Base-by-base conservation (phyloP, 495 filamentous ascomycete genomes). In the Hapsidospora chrysogenum region DNA sequence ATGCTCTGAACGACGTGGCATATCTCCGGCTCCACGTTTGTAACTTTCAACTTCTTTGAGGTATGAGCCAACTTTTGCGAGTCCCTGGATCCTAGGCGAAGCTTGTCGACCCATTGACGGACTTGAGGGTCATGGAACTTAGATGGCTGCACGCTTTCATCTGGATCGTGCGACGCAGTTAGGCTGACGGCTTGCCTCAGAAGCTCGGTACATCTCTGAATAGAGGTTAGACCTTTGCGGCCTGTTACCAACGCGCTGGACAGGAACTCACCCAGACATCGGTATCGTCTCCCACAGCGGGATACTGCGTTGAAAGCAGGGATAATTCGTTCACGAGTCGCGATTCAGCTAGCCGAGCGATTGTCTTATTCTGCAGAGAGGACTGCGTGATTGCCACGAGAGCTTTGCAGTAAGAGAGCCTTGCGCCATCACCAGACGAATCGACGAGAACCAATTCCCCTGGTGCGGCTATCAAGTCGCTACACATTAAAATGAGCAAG, bases 261-360 rank as follows among this genome's bases (percentile, higher is more conserved):
- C n/a, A n/a, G n/a, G n/a, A 8, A 36, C 33, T 17, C 7, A 36
- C 33, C 22, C 35, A 29, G 8, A 37, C 17, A 14, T 37, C 35
- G 6, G 35, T 29, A 13, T 30, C 35, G 4, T 37, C 35, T 13
- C 35, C 35, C 6, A 37, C 19, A 2, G 15, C 18, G 3, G 17
- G 18, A 19, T 19, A 22, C 26, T 30, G 35, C n/a, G 27, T 29
- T 4, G 25, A 29, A 7, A 37, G 27, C 11, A 37, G 7, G 9
- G 28, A 17, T 4, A 30, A n/a, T 37, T 37, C 35, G 9, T 37
- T 27, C 7, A 37, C 35, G 25, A 37, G 35, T n/a, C 25, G 17
- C 15, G 35, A 29, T 2, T 27, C 35, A 15, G 35, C 35, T 20
- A 37, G 23, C 10, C 35, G 35, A 11, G 17, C 25, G 9, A 36